Conservation (phyloP, 2,329 filamentous ascomycete species). For the Curvularia spicifera region DNA sequence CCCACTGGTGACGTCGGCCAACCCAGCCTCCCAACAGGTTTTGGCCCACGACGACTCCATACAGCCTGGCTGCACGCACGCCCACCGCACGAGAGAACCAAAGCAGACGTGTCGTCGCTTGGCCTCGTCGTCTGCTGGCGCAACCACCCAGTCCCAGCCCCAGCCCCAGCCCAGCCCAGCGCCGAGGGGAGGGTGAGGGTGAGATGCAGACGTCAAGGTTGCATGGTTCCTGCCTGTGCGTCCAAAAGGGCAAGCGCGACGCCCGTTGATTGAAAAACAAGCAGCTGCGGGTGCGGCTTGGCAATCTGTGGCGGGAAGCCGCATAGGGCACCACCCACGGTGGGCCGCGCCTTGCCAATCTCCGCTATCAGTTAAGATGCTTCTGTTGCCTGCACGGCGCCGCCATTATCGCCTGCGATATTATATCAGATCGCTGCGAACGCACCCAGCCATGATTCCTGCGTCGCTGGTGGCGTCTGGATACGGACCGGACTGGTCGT, state of each 20-base stretch:
- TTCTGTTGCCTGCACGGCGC: neutral
- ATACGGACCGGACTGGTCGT: neutral
- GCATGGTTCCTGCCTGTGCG: constrained; percentile 1
- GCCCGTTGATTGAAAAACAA: constrained; percentile 10
- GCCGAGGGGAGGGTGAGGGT: neutral
- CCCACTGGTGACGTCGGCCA: constrained; percentile 22
- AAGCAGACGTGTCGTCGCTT: too few species aligned
- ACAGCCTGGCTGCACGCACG: too few species aligned
- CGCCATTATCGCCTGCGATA: neutral
- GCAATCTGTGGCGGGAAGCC: constrained; percentile 11
- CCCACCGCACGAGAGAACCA: too few species aligned
- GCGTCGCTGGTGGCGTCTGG: neutral
- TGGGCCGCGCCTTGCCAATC: constrained; percentile 9
- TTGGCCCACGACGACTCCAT: neutral
- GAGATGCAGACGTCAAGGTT: neutral
- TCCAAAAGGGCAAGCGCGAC: neutral
- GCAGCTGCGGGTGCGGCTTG: constrained; percentile 11
- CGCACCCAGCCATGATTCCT: too few species aligned
- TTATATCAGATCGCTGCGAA: too few species aligned
- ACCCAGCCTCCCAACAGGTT: constrained; percentile 19
- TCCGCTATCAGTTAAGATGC: constrained; percentile 5
- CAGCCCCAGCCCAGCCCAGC: neutral
- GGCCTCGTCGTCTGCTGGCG: neutral
- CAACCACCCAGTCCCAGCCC: too few species aligned
- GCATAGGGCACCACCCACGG: constrained; percentile 2